Evolutionary conservation across 2,329 filamentous ascomycete genomes (phyloP), one percentile per base, ranked within the genome.

Genomic region (Calycina marina): DNA sequence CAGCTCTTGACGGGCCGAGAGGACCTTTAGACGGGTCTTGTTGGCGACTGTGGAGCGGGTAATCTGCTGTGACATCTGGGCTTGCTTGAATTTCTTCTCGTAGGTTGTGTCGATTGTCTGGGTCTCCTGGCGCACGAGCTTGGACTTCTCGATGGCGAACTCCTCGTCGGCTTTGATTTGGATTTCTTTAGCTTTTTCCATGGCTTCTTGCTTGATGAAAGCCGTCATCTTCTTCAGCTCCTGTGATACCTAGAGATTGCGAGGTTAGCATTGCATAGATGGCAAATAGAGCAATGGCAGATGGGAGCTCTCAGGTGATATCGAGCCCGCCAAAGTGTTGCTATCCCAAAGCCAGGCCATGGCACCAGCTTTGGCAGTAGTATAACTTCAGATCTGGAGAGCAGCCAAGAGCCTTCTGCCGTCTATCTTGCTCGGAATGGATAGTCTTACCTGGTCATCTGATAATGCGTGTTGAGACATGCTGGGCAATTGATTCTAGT

Each of bases 211-310:
- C 60, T 85, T 83, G 75, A 98, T 98, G 73, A 98, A 98, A 56
- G 86, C 88, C 39, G 90, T 96, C 90, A 98, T 98, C 74, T 98
- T 98, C 70, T 83, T 86, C 62, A 98, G 82, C 75, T 98, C 90
- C 63, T 83, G 77, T 63, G 82, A 77, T 70, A 98, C 90, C 85
- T 96, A 57, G 42, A 6, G 20, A 9, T 22, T 9, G 20, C 20
- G n/a, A 22, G n/a, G 20, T n/a, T n/a, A 22, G 8, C n/a, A 22
- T 22, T 22, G 8, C 20, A 8, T 22, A 22, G 2, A 22, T 22
- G 20, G 12, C 18, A 16, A 18, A 18, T 20, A 26, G 25, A 29
- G 31, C 16, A 33, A 35, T 34, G 36, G 40, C 16, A 25, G 16
- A 24, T 18, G 11, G 26, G 14, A n/a, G n/a, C n/a, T n/a, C n/a